phyloP scores from a whole-genome alignment of 1,284 basidiomycete genomes.

The Erythrobasidium hasegawianum region DNA sequence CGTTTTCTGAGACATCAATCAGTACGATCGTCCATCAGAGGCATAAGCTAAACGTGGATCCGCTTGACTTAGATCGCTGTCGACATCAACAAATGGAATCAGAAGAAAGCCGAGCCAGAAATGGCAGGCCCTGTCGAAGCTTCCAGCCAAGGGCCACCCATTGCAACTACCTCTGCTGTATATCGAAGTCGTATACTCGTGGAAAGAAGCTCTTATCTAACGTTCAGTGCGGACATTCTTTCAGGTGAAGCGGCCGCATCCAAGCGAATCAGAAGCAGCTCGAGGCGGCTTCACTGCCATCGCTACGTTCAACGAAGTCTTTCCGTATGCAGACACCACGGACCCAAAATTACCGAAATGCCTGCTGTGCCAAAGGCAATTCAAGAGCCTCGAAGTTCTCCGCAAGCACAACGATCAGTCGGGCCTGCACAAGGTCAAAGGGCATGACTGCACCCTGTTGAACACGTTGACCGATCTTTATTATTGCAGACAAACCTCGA shows the following conservation, averaged over 20 bases:
- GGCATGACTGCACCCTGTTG: too few relatives aligned
- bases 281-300: too few relatives aligned
- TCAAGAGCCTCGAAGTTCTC: slow-evolving; percentile 78
- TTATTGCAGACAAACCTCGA: slow-evolving; percentile 41
- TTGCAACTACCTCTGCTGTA: not conserved
- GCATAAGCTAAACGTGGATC: not conserved
- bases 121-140: not conserved
- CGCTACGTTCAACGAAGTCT: slow-evolving; percentile 54
- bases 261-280: too few relatives aligned
- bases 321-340: slow-evolving; percentile 59
- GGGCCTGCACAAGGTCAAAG: slow-evolving; percentile 74
- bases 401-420: slow-evolving; percentile 84
- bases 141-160: not conserved
- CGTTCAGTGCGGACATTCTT: not conserved
- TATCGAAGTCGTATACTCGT: not conserved
- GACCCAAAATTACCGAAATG: slow-evolving; percentile 61
- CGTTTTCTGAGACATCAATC: not conserved
- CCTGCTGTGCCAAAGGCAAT: slow-evolving; percentile 82
- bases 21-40: not conserved
- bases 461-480: too few relatives aligned
- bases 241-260: too few relatives aligned
- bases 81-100: slow-evolving; percentile 90
- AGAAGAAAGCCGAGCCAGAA: slow-evolving; percentile 34
- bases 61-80: slow-evolving; percentile 61
- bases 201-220: not conserved